These are phyloP conservation scores for Aphanomyces stellatus DNA, from an alignment of 352 stramenopile species.

Conservation along the genomic window DNA sequence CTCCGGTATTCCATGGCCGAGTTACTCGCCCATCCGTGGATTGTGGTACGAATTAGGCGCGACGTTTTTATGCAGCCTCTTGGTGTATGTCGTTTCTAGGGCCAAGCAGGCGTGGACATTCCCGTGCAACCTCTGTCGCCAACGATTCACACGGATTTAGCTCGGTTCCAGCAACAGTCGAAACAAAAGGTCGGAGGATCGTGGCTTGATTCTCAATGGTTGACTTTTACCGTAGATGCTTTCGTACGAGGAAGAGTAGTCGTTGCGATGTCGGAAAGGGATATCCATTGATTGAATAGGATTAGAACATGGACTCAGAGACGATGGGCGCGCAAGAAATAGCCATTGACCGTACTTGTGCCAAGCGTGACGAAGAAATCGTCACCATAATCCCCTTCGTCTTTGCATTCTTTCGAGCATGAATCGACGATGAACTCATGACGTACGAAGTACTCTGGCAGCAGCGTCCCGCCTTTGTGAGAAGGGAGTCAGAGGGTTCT, in stretches of 20 bases:
- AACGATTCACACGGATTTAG: constrained; percentile 58
- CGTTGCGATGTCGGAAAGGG: too few species aligned
- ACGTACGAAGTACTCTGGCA: too few species aligned
- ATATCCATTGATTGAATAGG: too few species aligned
- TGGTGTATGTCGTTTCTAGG: background rate
- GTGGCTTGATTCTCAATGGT: background rate
- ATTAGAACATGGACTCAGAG: too few species aligned
- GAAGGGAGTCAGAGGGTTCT: too few species aligned
- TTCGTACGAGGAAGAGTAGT: constrained; percentile 7
- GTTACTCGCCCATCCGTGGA: constrained; percentile 64
- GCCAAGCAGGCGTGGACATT: constrained; percentile 15
- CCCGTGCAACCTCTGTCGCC: constrained; percentile 45
- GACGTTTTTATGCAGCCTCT: background rate
- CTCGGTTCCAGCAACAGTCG: constrained; percentile 44
- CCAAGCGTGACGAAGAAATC: too few species aligned
- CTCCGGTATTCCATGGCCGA: constrained; percentile 57
- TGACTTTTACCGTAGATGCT: background rate
- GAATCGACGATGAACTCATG: too few species aligned
- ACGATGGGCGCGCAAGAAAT: too few species aligned
- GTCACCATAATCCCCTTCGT: too few species aligned
- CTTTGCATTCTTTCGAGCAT: too few species aligned
- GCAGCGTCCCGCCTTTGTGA: too few species aligned
- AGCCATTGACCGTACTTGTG: too few species aligned
- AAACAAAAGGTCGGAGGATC: constrained; percentile 36
- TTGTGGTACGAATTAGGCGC: constrained; percentile 23